A percentile compares a stretch with the other conserved stretches of the same genome.
Conservation (phyloP, 371 early-diverging fungal genomes). For the Nematocida sp. region DNA sequence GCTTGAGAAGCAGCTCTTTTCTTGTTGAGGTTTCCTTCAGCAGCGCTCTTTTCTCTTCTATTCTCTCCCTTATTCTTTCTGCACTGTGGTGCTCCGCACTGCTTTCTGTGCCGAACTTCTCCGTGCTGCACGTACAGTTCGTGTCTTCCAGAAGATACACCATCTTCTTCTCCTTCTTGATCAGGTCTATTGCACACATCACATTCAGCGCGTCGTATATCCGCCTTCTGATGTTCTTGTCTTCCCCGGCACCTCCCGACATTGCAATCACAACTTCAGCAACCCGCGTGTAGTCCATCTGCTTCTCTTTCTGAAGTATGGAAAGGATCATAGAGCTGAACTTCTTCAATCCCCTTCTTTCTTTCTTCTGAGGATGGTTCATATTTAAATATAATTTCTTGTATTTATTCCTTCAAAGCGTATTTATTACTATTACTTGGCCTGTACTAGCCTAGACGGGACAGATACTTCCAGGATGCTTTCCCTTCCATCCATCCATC, state of each 20-base stretch:
- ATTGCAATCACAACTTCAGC: constrained; percentile 35
- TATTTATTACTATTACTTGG: no score
- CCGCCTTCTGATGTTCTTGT: constrained; percentile 72
- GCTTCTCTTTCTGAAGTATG: constrained; percentile 43
- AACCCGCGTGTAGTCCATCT: constrained; percentile 45
- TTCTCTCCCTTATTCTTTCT: neutral
- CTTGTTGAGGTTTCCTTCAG: constrained; percentile 30
- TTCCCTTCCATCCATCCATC: no score
- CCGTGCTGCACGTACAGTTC: constrained; percentile 24
- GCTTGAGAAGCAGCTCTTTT: constrained; percentile 26
- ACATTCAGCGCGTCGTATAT: constrained; percentile 75
- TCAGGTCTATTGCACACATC: constrained; percentile 70
- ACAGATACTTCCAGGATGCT: no score
- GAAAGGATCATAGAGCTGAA: constrained; percentile 45
- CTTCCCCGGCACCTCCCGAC: constrained; percentile 61
- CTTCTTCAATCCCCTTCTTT: constrained; percentile 36
- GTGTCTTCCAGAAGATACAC: constrained; percentile 29
- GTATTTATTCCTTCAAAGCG: no score
- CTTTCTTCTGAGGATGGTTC: constrained; percentile 27
- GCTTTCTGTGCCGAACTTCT: neutral
- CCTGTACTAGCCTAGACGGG: neutral
- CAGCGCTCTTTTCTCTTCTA: constrained; percentile 32
- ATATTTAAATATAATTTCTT: constrained; percentile 34
- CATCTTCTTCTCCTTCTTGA: constrained; percentile 67
- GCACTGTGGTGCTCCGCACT: neutral